phyloP scores from a whole-genome alignment of 768 basidiomycete species.

The Cantharellus cinnabarinus region DNA sequence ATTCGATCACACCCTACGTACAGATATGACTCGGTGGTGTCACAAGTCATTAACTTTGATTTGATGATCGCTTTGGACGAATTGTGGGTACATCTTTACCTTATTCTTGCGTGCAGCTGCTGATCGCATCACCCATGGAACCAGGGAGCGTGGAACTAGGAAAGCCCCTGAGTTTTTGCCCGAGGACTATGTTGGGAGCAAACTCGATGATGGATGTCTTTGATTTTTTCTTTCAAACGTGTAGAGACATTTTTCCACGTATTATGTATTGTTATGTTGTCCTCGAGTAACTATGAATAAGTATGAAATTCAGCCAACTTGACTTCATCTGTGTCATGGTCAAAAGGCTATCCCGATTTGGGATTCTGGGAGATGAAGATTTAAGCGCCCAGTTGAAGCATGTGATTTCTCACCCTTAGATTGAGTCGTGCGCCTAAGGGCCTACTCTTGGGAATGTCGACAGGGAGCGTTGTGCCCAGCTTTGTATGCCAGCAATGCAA shows the following conservation, averaged over 20 bases:
- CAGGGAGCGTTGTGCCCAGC: not conserved
- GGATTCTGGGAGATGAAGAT: too few species aligned
- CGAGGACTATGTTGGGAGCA: slow-evolving; percentile 4
- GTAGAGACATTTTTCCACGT: too few species aligned
- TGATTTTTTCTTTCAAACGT: not conserved
- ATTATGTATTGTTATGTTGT: too few species aligned
- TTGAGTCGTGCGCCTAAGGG: too few species aligned
- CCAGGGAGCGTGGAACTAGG: slow-evolving; percentile 4
- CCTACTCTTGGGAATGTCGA: too few species aligned
- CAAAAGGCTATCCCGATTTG: too few species aligned
- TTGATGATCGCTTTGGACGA: slow-evolving; percentile 75
- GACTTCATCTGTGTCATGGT: too few species aligned
- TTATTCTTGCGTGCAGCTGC: not conserved
- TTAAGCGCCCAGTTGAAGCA: too few species aligned
- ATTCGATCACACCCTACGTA: slow-evolving; percentile 82
- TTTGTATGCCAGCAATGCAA: slow-evolving; percentile 66
- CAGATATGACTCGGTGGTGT: slow-evolving; percentile 81
- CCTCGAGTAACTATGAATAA: too few species aligned
- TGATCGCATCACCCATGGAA: not conserved
- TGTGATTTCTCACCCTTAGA: too few species aligned
- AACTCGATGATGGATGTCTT: slow-evolving; percentile 1
- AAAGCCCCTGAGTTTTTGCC: slow-evolving; percentile 6
- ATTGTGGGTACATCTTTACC: slow-evolving; percentile 37
- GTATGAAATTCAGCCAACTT: too few species aligned
- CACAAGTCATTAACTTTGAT: slow-evolving; percentile 84